A percentile compares a stretch with the other conserved stretches of the same genome.
phyloP scores from a whole-genome alignment of 2,329 filamentous ascomycete genomes.

The Fusarium humuli region DNA sequence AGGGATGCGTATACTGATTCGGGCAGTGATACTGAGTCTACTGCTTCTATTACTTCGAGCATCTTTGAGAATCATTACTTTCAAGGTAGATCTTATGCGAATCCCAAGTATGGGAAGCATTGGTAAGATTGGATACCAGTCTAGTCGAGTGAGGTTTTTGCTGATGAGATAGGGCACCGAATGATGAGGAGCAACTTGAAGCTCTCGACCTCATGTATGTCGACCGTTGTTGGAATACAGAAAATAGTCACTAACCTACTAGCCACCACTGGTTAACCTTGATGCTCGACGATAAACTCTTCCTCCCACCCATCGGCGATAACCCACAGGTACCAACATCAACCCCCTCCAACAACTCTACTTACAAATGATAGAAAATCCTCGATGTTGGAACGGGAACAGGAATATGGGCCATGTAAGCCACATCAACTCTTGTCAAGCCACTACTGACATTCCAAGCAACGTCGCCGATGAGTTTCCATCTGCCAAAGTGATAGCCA shows the following conservation, averaged over 20 bases:
- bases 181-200: slow-evolving; percentile 42
- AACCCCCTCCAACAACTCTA: accelerated
- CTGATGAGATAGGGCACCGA: slow-evolving; percentile 33
- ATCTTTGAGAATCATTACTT: slow-evolving; percentile 42
- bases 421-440: accelerated
- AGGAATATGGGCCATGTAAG: slow-evolving; percentile 43
- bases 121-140: slow-evolving; percentile 7
- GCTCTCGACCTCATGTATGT: slow-evolving; percentile 43
- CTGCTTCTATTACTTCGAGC: slow-evolving; percentile 40
- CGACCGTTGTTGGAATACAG: accelerated
- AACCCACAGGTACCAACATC: slow-evolving; percentile 16
- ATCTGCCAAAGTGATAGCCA: slow-evolving; percentile 36
- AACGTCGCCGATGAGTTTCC: slow-evolving; percentile 42
- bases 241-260: accelerated
- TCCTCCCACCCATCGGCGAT: slow-evolving; percentile 34
- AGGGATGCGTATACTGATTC: too few relatives aligned
- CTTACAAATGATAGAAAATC: slow-evolving; percentile 18
- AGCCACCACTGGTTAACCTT: slow-evolving; percentile 43
- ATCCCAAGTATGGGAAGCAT: slow-evolving; percentile 44
- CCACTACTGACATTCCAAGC: not conserved
- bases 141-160: accelerated
- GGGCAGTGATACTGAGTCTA: slow-evolving; percentile 31
- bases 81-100: slow-evolving; percentile 38
- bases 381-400: slow-evolving; percentile 41
- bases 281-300: slow-evolving; percentile 40